Base-by-base conservation (phyloP, 805 yeast species). In the Spathaspora arborariae region DNA sequence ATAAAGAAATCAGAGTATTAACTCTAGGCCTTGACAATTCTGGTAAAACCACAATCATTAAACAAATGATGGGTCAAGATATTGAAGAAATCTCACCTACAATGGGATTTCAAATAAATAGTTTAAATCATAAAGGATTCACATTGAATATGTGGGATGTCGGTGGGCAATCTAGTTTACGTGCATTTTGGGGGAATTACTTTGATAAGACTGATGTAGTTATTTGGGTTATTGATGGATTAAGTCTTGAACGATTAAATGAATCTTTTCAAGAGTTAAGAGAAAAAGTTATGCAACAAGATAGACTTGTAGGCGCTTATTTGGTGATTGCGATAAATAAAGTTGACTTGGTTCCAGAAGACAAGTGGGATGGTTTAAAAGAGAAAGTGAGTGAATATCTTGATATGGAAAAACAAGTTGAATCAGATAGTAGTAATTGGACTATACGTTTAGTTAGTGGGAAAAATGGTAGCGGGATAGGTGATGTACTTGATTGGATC, bases 21-120 rank as follows among this genome's bases (percentile, higher is more conserved):
- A 73, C 88, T 47, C 75, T 91, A 10, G 98, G 98, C 0, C 76
- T 91, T 3, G 98, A 91, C 60, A 89, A 88, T 62, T 79, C 96
- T 0, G 98, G 98, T 2, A 91, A 91, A 62, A 86, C 97, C 2
- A 87, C 97, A 0, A 78, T 92, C 2, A 84, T 90, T 19, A 81
- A 82, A 48, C 59, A 70, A 16, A 58, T 88, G 13, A 69, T 85
- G 65, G 51, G 71, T 20, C 68, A 75, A 52, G 80, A 81, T 48
- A 72, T 76, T 5, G 56, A 61, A 6, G 69, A 68, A n/a, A 81
- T 90, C 5, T 76, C 88, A 8, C 97, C 98, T 0, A 91, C 98
- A 0, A 78, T 91, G 75, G 98, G 98, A 13, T 92, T 91, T 64
- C 84, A 81, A 55, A 92, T 91, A 51, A 76, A 79, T 42, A 80